Percentiles rank a stretch among this genome's conserved stretches.
phyloP scores from a whole-genome alignment of 495 filamentous ascomycete genomes.

The Penicillium angulare region DNA sequence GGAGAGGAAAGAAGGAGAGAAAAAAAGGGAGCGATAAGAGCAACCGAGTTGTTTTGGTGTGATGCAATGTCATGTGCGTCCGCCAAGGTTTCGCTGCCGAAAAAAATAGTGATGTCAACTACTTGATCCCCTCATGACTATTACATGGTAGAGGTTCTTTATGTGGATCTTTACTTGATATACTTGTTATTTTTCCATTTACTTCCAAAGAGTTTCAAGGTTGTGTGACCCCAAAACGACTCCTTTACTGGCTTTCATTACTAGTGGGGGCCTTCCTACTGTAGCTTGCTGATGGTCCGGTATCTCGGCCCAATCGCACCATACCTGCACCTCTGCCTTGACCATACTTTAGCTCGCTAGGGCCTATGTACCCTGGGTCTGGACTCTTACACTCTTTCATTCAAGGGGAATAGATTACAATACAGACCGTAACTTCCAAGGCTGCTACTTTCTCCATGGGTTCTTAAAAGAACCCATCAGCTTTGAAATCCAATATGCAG shows the following conservation, averaged over 20 bases:
- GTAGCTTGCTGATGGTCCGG: neutral
- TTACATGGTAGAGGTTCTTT: no score
- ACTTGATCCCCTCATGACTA: neutral
- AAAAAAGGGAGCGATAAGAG: constrained; percentile 18
- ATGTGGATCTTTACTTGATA: neutral
- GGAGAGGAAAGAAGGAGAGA: constrained; percentile 9
- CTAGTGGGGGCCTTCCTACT: no score
- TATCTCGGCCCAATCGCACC: neutral
- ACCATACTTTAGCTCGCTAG: neutral
- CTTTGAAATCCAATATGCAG: no score
- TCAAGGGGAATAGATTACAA: no score
- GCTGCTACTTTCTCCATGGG: no score
- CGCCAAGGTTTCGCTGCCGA: constrained; percentile 13
- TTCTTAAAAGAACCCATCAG: no score
- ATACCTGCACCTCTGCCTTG: neutral
- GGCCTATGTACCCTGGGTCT: neutral
- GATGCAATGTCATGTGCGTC: constrained; percentile 22
- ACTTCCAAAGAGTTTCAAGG: no score
- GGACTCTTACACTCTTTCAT: no score
- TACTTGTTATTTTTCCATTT: no score
- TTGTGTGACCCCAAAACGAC: no score
- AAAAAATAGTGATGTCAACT: constrained; percentile 15
- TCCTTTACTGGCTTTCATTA: no score
- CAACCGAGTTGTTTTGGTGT: constrained; percentile 22
- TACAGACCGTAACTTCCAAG: no score